A percentile compares a stretch with the other conserved stretches of the same genome.
Evolutionary conservation across 176 grass and related monocot genomes (phyloP).

Genomic region (Alloteropsis semialata): DNA sequence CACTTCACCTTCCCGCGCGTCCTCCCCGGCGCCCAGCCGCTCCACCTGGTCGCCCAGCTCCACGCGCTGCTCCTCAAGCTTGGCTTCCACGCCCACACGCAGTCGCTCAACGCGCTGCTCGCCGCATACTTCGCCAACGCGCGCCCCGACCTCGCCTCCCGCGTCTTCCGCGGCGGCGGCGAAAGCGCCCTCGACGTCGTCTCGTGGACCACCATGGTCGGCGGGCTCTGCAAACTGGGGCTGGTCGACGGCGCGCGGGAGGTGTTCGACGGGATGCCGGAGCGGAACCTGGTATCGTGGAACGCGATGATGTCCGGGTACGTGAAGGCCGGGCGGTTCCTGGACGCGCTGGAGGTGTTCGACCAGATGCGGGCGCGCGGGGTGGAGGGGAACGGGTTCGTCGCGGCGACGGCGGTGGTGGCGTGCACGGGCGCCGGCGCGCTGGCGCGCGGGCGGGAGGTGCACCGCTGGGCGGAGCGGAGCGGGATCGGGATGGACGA

Average conservation of each 20-base stretch:
- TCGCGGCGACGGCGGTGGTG: conserved; percentile 50
- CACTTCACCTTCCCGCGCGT: conserved; percentile 70
- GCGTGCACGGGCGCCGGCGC: conserved; percentile 64
- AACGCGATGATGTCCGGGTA: conserved; percentile 86
- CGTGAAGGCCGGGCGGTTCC: conserved; percentile 50
- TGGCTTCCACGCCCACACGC: conserved; percentile 49
- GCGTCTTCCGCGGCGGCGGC: conserved; percentile 30
- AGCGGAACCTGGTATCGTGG: conserved; percentile 73
- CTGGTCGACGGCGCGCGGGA: conserved; percentile 56
- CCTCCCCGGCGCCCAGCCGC: conserved; percentile 37
- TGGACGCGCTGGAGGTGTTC: conserved; percentile 63
- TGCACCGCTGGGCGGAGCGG: conserved; percentile 54
- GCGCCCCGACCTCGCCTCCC: conserved; percentile 40
- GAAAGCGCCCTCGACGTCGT: conserved; percentile 33
- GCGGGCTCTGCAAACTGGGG: conserved; percentile 57
- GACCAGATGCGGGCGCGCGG: conserved; percentile 52
- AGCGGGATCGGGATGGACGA: conserved; percentile 50
- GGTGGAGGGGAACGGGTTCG: conserved; percentile 54
- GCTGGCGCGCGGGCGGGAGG: conserved; percentile 52
- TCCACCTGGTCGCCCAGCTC: conserved; percentile 51
- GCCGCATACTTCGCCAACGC: conserved; percentile 52
- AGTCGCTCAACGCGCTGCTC: conserved; percentile 67
- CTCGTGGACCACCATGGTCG: conserved; percentile 81
- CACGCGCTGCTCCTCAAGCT: conserved; percentile 76
- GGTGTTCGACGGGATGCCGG: conserved; percentile 75